Conservation (phyloP, 2,329 filamentous ascomycete species). For the Sporothrix pseudoabietina region DNA sequence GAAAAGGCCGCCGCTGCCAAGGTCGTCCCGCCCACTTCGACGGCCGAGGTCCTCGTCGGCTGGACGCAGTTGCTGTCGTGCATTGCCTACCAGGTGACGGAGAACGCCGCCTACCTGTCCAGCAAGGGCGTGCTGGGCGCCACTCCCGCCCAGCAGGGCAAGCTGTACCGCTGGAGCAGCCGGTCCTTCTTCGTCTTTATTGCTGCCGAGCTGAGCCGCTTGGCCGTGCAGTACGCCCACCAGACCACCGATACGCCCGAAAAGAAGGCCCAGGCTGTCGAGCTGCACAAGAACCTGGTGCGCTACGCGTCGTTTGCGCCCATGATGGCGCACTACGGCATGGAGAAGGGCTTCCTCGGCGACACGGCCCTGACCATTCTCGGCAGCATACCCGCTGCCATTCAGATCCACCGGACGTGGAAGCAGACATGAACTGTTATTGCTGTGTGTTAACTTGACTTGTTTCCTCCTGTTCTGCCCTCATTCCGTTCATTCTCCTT, state of each 20-base stretch:
- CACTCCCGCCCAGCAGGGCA: conserved; percentile 57
- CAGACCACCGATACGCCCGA: conserved; percentile 43
- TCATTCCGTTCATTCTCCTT: neutral
- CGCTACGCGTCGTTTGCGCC: conserved; percentile 78
- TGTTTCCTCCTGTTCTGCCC: neutral
- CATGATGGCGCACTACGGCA: conserved; percentile 80
- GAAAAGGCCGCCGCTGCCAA: conserved; percentile 46
- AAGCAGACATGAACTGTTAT: conserved; percentile 39
- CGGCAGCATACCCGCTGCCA: conserved; percentile 49
- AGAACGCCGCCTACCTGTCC: conserved; percentile 80
- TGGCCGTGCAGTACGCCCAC: conserved; percentile 54
- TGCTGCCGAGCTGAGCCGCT: conserved; percentile 69
- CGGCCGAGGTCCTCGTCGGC: conserved; percentile 54
- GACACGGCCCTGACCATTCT: conserved; percentile 48
- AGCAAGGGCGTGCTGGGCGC: conserved; percentile 69
- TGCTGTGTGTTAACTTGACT: neutral
- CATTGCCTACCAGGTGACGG: conserved; percentile 72
- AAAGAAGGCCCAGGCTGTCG: conserved; percentile 50
- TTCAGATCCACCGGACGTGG: conserved; percentile 53
- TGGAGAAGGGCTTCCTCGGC: conserved; percentile 60
- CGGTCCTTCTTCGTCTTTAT: conserved; percentile 82
- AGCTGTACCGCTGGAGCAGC: conserved; percentile 70
- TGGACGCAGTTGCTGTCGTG: conserved; percentile 70
- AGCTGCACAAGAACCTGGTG: conserved; percentile 68
- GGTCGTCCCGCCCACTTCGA: conserved; percentile 48